These are phyloP conservation scores for Aspergillus proliferans DNA, from an alignment of 2,329 filamentous ascomycete genomes.

Conservation along the genomic window DNA sequence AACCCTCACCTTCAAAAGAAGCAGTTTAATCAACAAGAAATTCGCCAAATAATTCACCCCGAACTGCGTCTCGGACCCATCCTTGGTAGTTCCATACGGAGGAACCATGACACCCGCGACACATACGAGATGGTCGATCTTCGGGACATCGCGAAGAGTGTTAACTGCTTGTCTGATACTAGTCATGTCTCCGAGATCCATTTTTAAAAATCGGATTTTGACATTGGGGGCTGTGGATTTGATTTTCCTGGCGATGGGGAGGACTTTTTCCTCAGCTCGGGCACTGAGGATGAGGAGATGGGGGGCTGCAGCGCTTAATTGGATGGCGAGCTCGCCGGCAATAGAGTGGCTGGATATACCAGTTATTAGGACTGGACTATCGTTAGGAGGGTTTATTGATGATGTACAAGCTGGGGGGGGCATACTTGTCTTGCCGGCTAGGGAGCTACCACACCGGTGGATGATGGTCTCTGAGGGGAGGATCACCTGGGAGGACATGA, in stretches of 20 bases:
- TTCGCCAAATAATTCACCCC: conserved; percentile 48
- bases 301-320: neutral
- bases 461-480: too few relatives aligned
- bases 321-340: neutral
- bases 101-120: conserved; percentile 17
- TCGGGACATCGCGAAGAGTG: conserved; percentile 9
- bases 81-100: conserved; percentile 13
- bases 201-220: neutral
- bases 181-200: neutral
- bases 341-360: neutral
- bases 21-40: conserved; percentile 26
- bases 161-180: neutral
- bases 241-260: neutral
- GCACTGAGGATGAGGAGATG: neutral
- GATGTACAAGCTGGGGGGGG: too few relatives aligned
- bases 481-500: too few relatives aligned
- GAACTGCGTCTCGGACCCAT: conserved; percentile 35
- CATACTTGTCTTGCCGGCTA: too few relatives aligned
- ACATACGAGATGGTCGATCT: conserved; percentile 15
- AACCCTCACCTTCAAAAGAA: neutral
- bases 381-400: too few relatives aligned
- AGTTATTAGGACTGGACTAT: neutral
- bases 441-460: too few relatives aligned
- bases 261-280: neutral
- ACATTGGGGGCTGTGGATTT: neutral